A percentile compares a stretch with the other conserved stretches of the same genome.
Conservation (phyloP, 352 stramenopile species). For the Globisporangium radiosum region DNA sequence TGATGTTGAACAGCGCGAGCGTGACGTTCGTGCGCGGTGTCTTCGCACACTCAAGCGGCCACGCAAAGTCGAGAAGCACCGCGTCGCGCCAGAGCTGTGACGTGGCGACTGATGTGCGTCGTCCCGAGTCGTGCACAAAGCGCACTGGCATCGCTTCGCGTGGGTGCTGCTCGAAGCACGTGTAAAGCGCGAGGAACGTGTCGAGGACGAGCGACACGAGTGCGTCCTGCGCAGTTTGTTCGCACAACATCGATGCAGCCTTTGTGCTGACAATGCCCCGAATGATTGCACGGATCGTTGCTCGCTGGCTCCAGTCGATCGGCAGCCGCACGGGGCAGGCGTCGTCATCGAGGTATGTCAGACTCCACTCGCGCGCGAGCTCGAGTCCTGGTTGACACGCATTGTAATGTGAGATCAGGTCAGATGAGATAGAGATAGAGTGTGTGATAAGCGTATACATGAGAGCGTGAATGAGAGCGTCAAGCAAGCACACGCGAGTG, state of each 20-base stretch:
- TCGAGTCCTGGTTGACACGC: slow-evolving; percentile 24
- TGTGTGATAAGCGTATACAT: too few relatives aligned
- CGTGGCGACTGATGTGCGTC: slow-evolving; percentile 14
- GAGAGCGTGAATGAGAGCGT: too few relatives aligned
- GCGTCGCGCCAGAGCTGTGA: slow-evolving; percentile 38
- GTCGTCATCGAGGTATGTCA: slow-evolving; percentile 35
- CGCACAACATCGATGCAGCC: slow-evolving; percentile 8
- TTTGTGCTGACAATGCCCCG: slow-evolving; percentile 40
- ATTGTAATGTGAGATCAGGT: not conserved
- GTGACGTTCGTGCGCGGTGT: slow-evolving; percentile 17
- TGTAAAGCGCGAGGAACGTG: slow-evolving; percentile 37
- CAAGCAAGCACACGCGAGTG: not conserved
- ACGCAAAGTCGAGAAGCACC: slow-evolving; percentile 34
- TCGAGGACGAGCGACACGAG: slow-evolving; percentile 36
- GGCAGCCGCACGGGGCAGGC: slow-evolving; percentile 32
- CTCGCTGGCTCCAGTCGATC: slow-evolving; percentile 39
- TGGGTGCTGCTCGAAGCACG: slow-evolving; percentile 27
- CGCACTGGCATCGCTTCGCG: slow-evolving; percentile 39
- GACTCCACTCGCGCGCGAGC: slow-evolving; percentile 36
- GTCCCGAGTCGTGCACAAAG: slow-evolving; percentile 24
- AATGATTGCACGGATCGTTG: slow-evolving; percentile 30
- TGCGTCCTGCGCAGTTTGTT: slow-evolving; percentile 9
- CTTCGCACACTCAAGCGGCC: slow-evolving; percentile 16
- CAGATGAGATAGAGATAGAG: not conserved
- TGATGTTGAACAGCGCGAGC: slow-evolving; percentile 54